phyloP scores from a whole-genome alignment of 2,329 filamentous ascomycete species.

The Simplicillium sp. region DNA sequence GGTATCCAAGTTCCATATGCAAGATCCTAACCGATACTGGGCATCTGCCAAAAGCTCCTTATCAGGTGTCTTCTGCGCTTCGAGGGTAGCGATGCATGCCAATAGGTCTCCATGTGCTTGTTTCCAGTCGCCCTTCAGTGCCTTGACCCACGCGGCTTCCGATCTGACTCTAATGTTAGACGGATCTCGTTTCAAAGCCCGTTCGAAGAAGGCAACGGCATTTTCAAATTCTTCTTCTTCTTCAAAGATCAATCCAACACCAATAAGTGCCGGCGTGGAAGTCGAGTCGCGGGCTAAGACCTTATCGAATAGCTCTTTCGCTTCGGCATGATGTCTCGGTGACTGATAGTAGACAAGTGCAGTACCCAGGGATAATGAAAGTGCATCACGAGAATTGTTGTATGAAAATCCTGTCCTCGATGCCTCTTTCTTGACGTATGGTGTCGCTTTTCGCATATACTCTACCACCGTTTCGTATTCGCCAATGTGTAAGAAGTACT shows the following conservation, averaged over 20 bases:
- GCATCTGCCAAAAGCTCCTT: constrained; percentile 75
- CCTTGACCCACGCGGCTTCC: constrained; percentile 88
- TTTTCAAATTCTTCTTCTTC: constrained; percentile 83
- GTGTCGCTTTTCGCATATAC: constrained; percentile 64
- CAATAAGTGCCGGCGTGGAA: constrained; percentile 75
- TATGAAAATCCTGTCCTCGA: constrained; percentile 61
- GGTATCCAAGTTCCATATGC: constrained; percentile 74
- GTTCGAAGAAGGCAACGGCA: constrained; percentile 70
- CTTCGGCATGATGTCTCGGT: constrained; percentile 81
- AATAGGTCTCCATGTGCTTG: constrained; percentile 61
- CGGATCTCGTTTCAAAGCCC: constrained; percentile 64
- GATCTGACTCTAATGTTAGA: constrained; percentile 70
- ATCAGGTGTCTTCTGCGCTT: constrained; percentile 41
- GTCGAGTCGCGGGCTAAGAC: constrained; percentile 67
- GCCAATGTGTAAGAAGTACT: constrained; percentile 76
- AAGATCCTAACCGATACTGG: constrained; percentile 78
- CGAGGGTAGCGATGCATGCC: constrained; percentile 55
- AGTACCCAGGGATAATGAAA: constrained; percentile 74
- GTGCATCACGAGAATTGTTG: constrained; percentile 59
- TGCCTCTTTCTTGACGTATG: constrained; percentile 49
- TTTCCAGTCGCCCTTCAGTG: constrained; percentile 67
- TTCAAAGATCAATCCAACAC: constrained; percentile 83
- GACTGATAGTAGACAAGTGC: constrained; percentile 84
- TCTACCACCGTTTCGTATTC: constrained; percentile 79
- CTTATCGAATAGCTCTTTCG: constrained; percentile 73